Base-by-base conservation (phyloP, 2,329 filamentous ascomycete species). In the Curvularia hawaiiensis region DNA sequence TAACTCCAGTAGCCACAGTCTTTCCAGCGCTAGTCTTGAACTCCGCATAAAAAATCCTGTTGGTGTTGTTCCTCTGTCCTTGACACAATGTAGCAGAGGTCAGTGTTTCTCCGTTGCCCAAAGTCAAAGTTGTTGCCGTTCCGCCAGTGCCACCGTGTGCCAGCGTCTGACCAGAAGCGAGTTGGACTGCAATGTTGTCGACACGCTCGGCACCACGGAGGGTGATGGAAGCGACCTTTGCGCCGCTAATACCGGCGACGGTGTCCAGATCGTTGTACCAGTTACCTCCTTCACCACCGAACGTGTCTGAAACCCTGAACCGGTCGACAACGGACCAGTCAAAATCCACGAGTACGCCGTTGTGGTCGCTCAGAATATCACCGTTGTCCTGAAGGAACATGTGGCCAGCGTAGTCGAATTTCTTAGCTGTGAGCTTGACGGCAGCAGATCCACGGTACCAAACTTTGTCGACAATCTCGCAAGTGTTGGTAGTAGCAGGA, bases 381-480 rank as follows among this genome's bases (percentile, higher is more conserved):
- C 84, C 85, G 61, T 86, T 77, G 3, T 78, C 47, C 68, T 87
- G 82, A 14, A 88, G 72, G 75, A 90, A 90, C 64, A 78, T 79
- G 44, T 67, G 65, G 44, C 83, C 80, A 12, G 81, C 83, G 70
- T 90, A 90, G 65, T 76, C 77, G 69, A 84, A 88, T 22, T 69
- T 70, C 0, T 77, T 82, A 0, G 84, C 83, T 0, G 68, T 62
- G 3, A 88, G 77, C 30, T 66, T 69, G 4, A 86, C 62, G 3
- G 81, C 63, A n/a, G 79, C 65, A 18, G 79, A 80, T 31, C 79
- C 79, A 38, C 85, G 82, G 76, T 85, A 88, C 64, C 88, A 83
- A 46, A 88, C 77, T 75, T 90, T 90, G 75, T 90, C 88, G 38
- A 90, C 85, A 3, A 83, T 85, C 76, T 90, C 88, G 73, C 88